A percentile compares a stretch with the other conserved stretches of the same genome.
These are phyloP conservation scores for Globisporangium middletonii DNA, from an alignment of 352 stramenopile genomes.

Conservation along the genomic window DNA sequence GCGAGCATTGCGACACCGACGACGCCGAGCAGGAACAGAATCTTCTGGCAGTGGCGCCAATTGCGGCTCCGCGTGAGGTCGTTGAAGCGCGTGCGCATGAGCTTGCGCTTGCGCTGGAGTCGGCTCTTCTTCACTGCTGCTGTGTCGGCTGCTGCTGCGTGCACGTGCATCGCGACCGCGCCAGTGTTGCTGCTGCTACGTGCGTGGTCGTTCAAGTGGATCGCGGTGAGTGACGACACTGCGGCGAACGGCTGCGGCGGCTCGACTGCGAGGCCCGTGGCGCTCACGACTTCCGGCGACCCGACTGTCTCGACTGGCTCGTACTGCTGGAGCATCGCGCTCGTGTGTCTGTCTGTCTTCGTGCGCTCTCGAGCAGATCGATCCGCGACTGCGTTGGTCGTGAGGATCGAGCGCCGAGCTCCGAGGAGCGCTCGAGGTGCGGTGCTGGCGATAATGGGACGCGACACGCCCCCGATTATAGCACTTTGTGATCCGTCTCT, in stretches of 20 bases:
- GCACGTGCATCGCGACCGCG: neutral
- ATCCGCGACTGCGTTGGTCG: neutral
- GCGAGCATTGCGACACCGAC: constrained; percentile 6
- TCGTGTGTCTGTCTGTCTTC: neutral
- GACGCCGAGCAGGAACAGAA: constrained; percentile 7
- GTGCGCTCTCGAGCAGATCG: neutral
- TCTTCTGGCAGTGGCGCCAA: constrained; percentile 10
- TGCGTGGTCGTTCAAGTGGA: constrained; percentile 4
- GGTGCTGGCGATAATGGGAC: no score
- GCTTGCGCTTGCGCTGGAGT: constrained; percentile 5
- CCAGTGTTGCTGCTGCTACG: neutral
- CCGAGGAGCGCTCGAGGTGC: no score
- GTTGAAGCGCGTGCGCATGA: constrained; percentile 5
- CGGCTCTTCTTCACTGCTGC: constrained; percentile 1
- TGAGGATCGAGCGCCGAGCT: no score
- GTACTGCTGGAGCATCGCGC: constrained; percentile 10
- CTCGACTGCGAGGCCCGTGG: neutral
- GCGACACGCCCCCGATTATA: no score
- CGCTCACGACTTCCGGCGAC: constrained; percentile 4
- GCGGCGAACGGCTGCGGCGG: constrained; percentile 5
- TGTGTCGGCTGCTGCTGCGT: neutral
- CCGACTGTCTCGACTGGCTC: constrained; percentile 5
- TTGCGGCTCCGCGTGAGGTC: constrained; percentile 11
- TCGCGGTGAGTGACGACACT: constrained; percentile 12
- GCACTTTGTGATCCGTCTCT: no score